phyloP scores from a whole-genome alignment of 306 rosid genomes.

The Lathyrus sativus region DNA sequence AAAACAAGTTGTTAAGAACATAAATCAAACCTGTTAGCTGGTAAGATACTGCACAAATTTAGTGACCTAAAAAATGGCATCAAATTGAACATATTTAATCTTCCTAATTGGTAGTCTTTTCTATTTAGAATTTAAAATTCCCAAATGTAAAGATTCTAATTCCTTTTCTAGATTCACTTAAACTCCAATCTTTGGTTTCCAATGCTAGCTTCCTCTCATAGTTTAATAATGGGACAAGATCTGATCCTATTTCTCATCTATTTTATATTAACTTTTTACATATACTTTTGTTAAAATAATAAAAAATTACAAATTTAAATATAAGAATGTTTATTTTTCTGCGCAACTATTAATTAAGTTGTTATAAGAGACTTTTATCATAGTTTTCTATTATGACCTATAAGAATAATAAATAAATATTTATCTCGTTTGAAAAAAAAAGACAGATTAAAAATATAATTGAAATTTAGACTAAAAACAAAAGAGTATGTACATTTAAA shows the following conservation, averaged over 20 bases:
- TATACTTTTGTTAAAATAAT: no score
- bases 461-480: no score
- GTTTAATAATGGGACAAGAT: background rate
- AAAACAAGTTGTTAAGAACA: slow-evolving; percentile 14
- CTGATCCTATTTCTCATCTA: background rate
- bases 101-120: background rate
- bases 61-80: slow-evolving; percentile 14
- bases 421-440: no score
- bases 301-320: no score
- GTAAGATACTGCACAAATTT: slow-evolving; percentile 35
- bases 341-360: no score
- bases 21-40: slow-evolving; percentile 17
- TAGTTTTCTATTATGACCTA: no score
- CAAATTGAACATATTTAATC: background rate
- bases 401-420: no score
- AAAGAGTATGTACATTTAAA: no score
- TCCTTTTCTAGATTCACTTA: background rate
- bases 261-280: no score
- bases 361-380: no score
- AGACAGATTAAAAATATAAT: no score
- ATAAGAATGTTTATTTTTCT: no score
- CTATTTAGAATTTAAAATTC: background rate
- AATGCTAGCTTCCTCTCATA: background rate
- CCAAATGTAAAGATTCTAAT: slow-evolving; percentile 20
- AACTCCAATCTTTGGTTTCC: background rate